Evolutionary conservation across 1,284 basidiomycete species (phyloP).

Genomic region (Naganishia albida): DNA sequence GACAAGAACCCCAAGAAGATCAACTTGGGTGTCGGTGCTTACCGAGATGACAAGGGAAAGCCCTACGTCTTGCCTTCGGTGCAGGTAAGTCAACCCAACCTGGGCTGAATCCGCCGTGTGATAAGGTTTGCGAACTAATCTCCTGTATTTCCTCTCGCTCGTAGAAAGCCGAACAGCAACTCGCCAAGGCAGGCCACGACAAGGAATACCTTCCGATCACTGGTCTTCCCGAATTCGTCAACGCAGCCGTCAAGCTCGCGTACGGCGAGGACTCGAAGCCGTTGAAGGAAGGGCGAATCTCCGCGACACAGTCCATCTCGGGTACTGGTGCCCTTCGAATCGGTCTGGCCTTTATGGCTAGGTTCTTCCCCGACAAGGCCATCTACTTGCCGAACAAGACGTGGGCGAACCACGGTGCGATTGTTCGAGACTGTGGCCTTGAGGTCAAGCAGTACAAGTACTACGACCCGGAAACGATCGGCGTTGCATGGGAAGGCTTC

Average conservation of each 20-base stretch:
- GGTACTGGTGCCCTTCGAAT: conserved; percentile 97
- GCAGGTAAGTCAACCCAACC: conserved; percentile 36
- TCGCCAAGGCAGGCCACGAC: conserved; percentile 67
- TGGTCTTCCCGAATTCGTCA: conserved; percentile 77
- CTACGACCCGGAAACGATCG: conserved; percentile 92
- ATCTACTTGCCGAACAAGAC: conserved; percentile 94
- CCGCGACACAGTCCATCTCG: conserved; percentile 93
- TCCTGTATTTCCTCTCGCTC: background rate
- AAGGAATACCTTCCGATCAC: conserved; percentile 95
- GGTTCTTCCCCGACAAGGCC: conserved; percentile 85
- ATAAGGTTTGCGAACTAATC: background rate
- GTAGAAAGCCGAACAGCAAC: conserved; percentile 19
- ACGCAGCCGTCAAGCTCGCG: conserved; percentile 76
- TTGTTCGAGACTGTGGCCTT: conserved; percentile 85
- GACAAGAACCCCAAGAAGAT: conserved; percentile 81
- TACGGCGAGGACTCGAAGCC: conserved; percentile 72
- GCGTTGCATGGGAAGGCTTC: conserved; percentile 88
- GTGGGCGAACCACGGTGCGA: conserved; percentile 94
- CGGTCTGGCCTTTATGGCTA: conserved; percentile 88
- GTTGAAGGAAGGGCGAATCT: conserved; percentile 69
- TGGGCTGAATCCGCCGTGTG: background rate
- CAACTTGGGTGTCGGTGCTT: conserved; percentile 70
- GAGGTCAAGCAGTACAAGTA: conserved; percentile 92
- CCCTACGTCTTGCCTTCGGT: conserved; percentile 55
- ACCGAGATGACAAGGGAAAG: conserved; percentile 54